A percentile compares a stretch with the other conserved stretches of the same genome.
Evolutionary conservation across 805 yeast genomes (phyloP).

Genomic region (Spathaspora girioi): DNA sequence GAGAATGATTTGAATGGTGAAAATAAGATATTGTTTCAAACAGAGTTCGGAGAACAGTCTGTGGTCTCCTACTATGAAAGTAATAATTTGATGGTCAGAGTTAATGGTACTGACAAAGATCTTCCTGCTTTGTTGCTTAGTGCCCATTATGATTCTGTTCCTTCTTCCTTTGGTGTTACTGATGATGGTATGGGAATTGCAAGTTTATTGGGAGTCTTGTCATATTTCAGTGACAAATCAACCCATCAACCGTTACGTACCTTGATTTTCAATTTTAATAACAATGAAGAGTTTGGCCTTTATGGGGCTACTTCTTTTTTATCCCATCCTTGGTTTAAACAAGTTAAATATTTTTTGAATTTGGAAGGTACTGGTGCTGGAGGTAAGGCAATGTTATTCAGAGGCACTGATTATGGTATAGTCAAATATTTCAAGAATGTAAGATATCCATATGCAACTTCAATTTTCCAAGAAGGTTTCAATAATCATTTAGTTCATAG

Average conservation of each 20-base stretch:
- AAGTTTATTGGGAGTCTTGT: slow-evolving; percentile 67
- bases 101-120: slow-evolving; percentile 57
- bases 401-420: slow-evolving; percentile 78
- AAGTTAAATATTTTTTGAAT: slow-evolving; percentile 66
- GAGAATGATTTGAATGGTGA: slow-evolving; percentile 40
- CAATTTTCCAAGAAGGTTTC: slow-evolving; percentile 83
- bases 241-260: slow-evolving; percentile 63
- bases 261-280: slow-evolving; percentile 79
- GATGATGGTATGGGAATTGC: slow-evolving; percentile 93
- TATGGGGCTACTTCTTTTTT: slow-evolving; percentile 76
- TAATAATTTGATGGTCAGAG: slow-evolving; percentile 71
- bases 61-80: slow-evolving; percentile 76
- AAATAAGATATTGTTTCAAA: slow-evolving; percentile 48
- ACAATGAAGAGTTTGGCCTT: slow-evolving; percentile 85
- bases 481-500: slow-evolving; percentile 66
- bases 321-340: slow-evolving; percentile 65
- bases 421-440: slow-evolving; percentile 55
- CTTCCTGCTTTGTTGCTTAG: slow-evolving; percentile 71
- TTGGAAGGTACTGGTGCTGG: slow-evolving; percentile 94
- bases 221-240: slow-evolving; percentile 31
- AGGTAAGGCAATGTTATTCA: slow-evolving; percentile 74
- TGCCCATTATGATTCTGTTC: slow-evolving; percentile 89
- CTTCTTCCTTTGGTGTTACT: slow-evolving; percentile 82
- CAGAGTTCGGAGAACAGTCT: slow-evolving; percentile 41
- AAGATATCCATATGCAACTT: slow-evolving; percentile 70